Evolutionary conservation across 2,329 filamentous ascomycete genomes (phyloP), one percentile per base, ranked within the genome.

Genomic region (Chaetothyriales sp.): DNA sequence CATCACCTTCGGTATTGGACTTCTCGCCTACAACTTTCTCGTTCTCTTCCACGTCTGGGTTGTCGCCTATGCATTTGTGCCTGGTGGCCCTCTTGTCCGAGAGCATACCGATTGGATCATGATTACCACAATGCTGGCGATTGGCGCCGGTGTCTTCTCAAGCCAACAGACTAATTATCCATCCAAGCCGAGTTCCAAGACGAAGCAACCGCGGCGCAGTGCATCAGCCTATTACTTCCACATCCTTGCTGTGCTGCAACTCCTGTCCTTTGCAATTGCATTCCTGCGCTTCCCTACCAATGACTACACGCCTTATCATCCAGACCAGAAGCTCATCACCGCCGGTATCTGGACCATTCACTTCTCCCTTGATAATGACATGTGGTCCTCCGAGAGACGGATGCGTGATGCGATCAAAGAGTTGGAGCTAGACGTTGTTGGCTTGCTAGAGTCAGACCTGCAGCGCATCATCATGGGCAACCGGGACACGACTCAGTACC

Each of bases 401-500:
- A 93, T 95, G 80, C 84, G 86, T 52, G 83, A 95, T 70, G 74
- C 94, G 12, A 83, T 95, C 68, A 81, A 86, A 63, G 92, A 96
- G 62, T 73, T 95, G n/a, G 92, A 98, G 68, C 72, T 98, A n/a
- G 92, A 98, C 63, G 86, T 98, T 4, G 78, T 98, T 46, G 92
- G 92, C n/a, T 77, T 98, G 18, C 76, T 98, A 0, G 92, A 98
- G 68, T 85, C 84, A 0, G 92, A 98, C 65, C 77, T 86, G 36
- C 92, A 98, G 70, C 86, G 90, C 59, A 95, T 98, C 70, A 98
- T 98, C 73, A 98, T 96, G 92, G 92, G 92, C 62, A 98, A 96
- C 70, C 84, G 92, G 58, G 92, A 98, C 65, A 84, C 86, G 7
- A 95, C 92, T 1, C 92, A 96, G 65, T 93, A 86, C 68, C 77